Evolutionary conservation across 1,284 basidiomycete species (phyloP).

Genomic region (Cryptococcus sp.): DNA sequence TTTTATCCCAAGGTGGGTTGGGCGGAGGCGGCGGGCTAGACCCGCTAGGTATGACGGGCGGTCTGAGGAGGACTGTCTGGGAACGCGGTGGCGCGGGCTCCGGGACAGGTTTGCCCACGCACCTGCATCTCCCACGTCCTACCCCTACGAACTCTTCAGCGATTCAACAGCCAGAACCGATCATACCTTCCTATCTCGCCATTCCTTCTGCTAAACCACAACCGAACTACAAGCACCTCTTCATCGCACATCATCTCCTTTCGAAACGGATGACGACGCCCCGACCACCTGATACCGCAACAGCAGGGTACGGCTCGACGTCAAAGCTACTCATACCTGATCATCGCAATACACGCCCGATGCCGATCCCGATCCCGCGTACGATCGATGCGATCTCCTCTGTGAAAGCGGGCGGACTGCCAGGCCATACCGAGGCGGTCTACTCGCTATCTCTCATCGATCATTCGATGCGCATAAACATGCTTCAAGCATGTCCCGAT

Average conservation of each 20-base stretch:
- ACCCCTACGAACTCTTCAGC: neutral
- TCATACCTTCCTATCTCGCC: constrained; percentile 39
- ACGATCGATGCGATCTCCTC: constrained; percentile 41
- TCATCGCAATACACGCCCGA: neutral
- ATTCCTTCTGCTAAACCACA: constrained; percentile 40
- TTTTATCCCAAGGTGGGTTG: constrained; percentile 18
- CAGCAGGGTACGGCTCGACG: neutral
- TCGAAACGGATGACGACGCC: constrained; percentile 30
- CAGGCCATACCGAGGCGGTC: constrained; percentile 50
- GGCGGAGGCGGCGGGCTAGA: constrained; percentile 26
- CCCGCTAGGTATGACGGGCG: constrained; percentile 21
- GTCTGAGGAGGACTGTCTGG: constrained; percentile 32
- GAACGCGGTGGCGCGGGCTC: constrained; percentile 23
- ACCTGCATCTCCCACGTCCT: constrained; percentile 11
- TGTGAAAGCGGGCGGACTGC: constrained; percentile 45
- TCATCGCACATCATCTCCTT: constrained; percentile 43
- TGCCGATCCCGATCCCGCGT: constrained; percentile 13
- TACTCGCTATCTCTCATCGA: constrained; percentile 48
- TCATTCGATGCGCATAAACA: constrained; percentile 40
- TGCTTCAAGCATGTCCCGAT: constrained; percentile 17
- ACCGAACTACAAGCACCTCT: constrained; percentile 52
- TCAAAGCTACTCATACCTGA: neutral
- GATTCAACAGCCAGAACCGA: constrained; percentile 7
- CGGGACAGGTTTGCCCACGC: constrained; percentile 7
- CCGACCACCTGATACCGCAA: constrained; percentile 2